These are phyloP conservation scores for Theileria orientalis DNA, from an alignment of 169 alveolate genomes.

Conservation along the genomic window DNA sequence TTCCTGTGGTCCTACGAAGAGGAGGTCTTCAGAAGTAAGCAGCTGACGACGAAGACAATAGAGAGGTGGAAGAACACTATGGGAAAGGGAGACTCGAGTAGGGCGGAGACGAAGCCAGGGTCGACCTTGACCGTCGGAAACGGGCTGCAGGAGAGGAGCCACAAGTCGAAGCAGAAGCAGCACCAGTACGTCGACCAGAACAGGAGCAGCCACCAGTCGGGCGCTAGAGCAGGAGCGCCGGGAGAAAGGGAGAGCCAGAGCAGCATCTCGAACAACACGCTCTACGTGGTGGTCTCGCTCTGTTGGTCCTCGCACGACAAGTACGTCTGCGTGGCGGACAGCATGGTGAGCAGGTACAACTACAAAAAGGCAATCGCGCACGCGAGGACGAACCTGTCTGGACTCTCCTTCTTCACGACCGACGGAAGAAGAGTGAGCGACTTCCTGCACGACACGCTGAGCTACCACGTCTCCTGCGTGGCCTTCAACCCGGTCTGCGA, in stretches of 20 bases:
- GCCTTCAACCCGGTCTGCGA: conserved; percentile 37
- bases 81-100: not conserved
- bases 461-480: conserved; percentile 47
- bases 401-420: conserved; percentile 42
- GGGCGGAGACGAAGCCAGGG: not conserved
- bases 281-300: conserved; percentile 29
- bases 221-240: not conserved
- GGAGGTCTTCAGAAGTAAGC: not conserved
- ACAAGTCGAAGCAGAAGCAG: too few relatives aligned
- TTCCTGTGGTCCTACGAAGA: conserved; percentile 60
- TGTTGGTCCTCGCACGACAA: conserved; percentile 38
- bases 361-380: conserved; percentile 32
- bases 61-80: not conserved
- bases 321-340: conserved; percentile 47
- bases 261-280: not conserved
- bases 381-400: conserved; percentile 36
- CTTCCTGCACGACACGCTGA: conserved; percentile 29
- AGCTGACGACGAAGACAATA: not conserved
- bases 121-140: not conserved
- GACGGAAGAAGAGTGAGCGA: conserved; percentile 36
- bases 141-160: not conserved
- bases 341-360: conserved; percentile 39
- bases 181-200: not conserved
- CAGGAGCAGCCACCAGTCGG: not conserved
- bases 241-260: not conserved